These are phyloP conservation scores for Ceratocystis eucalypticola DNA, from an alignment of 2,329 filamentous ascomycete genomes.

Conservation along the genomic window DNA sequence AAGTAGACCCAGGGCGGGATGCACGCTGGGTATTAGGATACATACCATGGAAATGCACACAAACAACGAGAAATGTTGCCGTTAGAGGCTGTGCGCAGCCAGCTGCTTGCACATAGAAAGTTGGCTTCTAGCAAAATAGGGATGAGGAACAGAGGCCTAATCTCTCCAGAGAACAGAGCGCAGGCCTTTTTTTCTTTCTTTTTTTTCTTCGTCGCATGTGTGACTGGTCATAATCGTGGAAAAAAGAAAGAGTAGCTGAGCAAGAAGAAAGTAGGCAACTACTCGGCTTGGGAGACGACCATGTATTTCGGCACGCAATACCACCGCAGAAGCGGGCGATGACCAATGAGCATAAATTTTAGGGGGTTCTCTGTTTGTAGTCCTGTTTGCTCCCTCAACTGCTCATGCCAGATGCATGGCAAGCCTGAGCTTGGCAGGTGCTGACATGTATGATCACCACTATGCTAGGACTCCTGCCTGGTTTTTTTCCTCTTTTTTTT, in stretches of 20 bases:
- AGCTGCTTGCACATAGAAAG: too few species aligned
- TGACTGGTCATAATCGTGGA: not conserved
- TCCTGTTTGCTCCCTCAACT: not conserved
- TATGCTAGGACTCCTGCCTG: not conserved
- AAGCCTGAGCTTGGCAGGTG: not conserved
- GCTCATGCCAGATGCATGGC: not conserved
- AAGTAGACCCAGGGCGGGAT: not conserved
- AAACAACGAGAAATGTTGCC: too few species aligned
- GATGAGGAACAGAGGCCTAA: not conserved
- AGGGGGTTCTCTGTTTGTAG: not conserved
- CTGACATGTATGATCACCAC: not conserved
- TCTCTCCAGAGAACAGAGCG: not conserved
- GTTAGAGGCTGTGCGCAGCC: too few species aligned
- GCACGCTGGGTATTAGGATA: not conserved
- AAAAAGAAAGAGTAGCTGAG: not conserved
- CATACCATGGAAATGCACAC: not conserved
- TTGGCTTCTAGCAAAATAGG: not conserved
- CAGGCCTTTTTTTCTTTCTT: not conserved
- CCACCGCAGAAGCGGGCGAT: not conserved
- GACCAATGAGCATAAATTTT: not conserved
- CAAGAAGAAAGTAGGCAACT: not conserved
- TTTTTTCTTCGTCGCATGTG: not conserved
- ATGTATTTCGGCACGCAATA: not conserved
- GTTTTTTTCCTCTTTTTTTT: not conserved
- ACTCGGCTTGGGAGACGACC: not conserved